These are phyloP conservation scores for Thuidium tamariscinum DNA, from an alignment of 225 moss, liverwort and hornwort genomes.

Conservation along the genomic window DNA sequence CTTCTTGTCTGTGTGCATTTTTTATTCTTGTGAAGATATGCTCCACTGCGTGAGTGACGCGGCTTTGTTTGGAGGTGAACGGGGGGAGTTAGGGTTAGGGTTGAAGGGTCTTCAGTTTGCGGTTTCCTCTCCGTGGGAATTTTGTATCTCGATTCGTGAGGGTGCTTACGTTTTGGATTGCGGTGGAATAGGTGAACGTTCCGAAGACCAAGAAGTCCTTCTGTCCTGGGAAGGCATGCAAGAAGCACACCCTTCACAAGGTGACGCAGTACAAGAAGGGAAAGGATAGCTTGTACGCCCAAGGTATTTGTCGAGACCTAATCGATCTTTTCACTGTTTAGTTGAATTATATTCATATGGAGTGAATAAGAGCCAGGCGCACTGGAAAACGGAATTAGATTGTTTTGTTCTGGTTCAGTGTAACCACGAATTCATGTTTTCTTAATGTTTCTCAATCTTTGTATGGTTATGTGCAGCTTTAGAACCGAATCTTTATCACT, in stretches of 20 bases:
- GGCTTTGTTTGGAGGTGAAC: neutral
- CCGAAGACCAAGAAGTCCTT: slow-evolving; percentile 97
- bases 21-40: neutral
- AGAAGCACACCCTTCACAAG: slow-evolving; percentile 90
- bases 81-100: slow-evolving; percentile 4
- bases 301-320: slow-evolving; percentile 22
- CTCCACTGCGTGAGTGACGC: neutral
- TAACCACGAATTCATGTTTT: neutral
- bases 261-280: slow-evolving; percentile 97
- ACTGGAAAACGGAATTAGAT: neutral
- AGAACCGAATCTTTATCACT: neutral
- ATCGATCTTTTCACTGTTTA: neutral
- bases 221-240: slow-evolving; percentile 87
- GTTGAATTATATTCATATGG: neutral
- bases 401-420: neutral
- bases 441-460: no score
- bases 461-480: no score
- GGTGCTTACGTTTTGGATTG: neutral
- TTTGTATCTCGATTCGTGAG: neutral
- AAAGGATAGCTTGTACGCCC: slow-evolving; percentile 78
- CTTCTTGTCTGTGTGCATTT: neutral
- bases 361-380: no score
- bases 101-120: neutral
- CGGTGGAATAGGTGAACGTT: slow-evolving; percentile 61
- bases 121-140: neutral